Conservation (phyloP, 768 basidiomycete species). For the Leccinum obscurum region DNA sequence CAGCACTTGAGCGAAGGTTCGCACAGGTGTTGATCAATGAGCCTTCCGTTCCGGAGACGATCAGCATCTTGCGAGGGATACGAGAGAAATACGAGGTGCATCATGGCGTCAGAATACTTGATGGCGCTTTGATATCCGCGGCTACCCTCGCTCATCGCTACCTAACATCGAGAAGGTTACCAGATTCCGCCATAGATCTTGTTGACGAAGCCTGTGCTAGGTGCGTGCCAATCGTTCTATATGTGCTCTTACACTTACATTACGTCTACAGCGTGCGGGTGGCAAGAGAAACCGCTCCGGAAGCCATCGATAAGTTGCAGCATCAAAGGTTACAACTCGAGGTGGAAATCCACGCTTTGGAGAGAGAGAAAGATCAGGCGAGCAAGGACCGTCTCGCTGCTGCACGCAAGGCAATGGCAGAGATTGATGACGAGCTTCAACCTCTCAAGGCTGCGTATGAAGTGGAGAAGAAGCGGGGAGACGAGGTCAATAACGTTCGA, state of each 20-base stretch:
- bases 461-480: slow-evolving; percentile 77
- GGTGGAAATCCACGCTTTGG: slow-evolving; percentile 92
- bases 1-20: slow-evolving; percentile 88
- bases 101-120: slow-evolving; percentile 86
- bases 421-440: slow-evolving; percentile 80
- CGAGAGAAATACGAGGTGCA: slow-evolving; percentile 93
- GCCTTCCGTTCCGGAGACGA: slow-evolving; percentile 84
- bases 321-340: slow-evolving; percentile 88
- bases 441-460: slow-evolving; percentile 87
- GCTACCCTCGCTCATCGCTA: slow-evolving; percentile 94
- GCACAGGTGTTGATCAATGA: slow-evolving; percentile 94
- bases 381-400: slow-evolving; percentile 78
- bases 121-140: slow-evolving; percentile 85
- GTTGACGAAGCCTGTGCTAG: slow-evolving; percentile 92
- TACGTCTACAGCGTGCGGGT: slow-evolving; percentile 68
- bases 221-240: slow-evolving; percentile 38
- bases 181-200: slow-evolving; percentile 88
- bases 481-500: slow-evolving; percentile 75
- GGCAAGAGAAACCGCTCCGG: slow-evolving; percentile 91
- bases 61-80: slow-evolving; percentile 92
- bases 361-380: slow-evolving; percentile 87
- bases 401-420: slow-evolving; percentile 77
- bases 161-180: slow-evolving; percentile 75
- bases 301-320: slow-evolving; percentile 89
- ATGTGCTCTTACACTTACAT: neutral